Base-by-base conservation (phyloP, 2,329 filamentous ascomycete species). In the Fusarium dlaminii region DNA sequence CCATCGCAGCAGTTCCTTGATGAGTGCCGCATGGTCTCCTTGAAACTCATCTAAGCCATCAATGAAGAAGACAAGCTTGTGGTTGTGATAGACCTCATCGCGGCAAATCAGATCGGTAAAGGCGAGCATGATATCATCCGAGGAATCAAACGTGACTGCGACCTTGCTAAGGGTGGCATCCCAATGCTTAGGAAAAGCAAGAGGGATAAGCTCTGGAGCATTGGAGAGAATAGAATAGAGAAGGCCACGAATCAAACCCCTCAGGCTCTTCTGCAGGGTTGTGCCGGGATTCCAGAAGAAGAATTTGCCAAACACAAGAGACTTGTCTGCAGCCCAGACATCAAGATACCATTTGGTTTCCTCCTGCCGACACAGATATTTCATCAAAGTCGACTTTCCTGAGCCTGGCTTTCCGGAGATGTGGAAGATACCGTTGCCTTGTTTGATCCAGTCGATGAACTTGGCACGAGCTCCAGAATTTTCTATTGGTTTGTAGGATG, bases 391-490 rank as follows among this genome's bases (percentile, higher is more conserved):
- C 9, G 45, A 48, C 13, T 48, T 48, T 22, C 45, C 45, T 4
- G 27, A 48, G 27, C 45, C 45, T 30, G 45, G 45, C 6, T 48
- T 48, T 17, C 45, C 27, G 0, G 27, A 48, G 9, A 48, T 48
- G 3, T 48, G 45, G 20, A 22, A 48, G 13, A 48, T 48, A 1
- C 27, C 45, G 13, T 17, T 29, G 20, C 27, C 27, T 9, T 48
- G 9, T 22, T 30, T 2, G 4, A 30, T 17, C 45, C 45, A 48
- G 6, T 48, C 13, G 0, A 48, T 0, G 13, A 48, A 48, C 0
- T 22, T 48, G 3, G 3, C 27, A 29, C 13, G 18, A 11, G 45
- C 45, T 8, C 4, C 9, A 0, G 6, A 15, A 3, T 0, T 15
- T 29, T 20, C 17, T 11, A 1, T 24, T 12, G n/a, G 15, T 24